A percentile compares a stretch with the other conserved stretches of the same genome.
phyloP scores from a whole-genome alignment of 2,329 filamentous ascomycete genomes.

The Tetracladium maxilliforme region DNA sequence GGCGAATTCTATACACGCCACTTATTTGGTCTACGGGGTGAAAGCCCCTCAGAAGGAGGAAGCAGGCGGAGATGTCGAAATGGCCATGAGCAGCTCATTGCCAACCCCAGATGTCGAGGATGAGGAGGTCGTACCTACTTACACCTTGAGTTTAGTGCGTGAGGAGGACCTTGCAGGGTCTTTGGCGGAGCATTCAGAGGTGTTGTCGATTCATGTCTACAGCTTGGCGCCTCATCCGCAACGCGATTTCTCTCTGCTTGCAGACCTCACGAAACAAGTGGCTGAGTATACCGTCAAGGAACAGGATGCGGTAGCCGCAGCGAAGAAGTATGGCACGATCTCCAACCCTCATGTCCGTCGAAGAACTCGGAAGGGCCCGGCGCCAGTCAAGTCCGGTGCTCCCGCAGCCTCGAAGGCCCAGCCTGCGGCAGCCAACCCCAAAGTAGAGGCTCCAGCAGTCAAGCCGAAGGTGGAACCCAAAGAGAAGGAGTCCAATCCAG shows the following conservation, averaged over 20 bases:
- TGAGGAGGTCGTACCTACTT: slow-evolving; percentile 34
- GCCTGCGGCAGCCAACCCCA: not conserved
- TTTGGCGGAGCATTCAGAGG: slow-evolving; percentile 47
- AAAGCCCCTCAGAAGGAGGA: slow-evolving; percentile 34
- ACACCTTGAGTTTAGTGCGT: slow-evolving; percentile 49
- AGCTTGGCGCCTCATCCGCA: slow-evolving; percentile 58
- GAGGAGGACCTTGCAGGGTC: slow-evolving; percentile 61
- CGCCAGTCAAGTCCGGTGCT: slow-evolving; percentile 3
- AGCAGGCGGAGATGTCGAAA: slow-evolving; percentile 54
- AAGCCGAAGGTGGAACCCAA: slow-evolving; percentile 4
- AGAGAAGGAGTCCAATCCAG: too few species aligned
- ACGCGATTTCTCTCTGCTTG: too few species aligned
- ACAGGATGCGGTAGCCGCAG: slow-evolving; percentile 43
- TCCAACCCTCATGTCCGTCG: slow-evolving; percentile 52
- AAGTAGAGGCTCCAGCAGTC: not conserved
- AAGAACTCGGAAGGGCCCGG: slow-evolving; percentile 16
- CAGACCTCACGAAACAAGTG: too few species aligned
- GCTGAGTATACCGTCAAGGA: too few species aligned
- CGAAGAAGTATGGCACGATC: slow-evolving; percentile 58
- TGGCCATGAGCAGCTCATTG: slow-evolving; percentile 52
- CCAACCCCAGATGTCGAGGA: slow-evolving; percentile 34
- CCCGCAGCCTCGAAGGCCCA: slow-evolving; percentile 1
- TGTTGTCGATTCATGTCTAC: slow-evolving; percentile 75
- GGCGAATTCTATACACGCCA: slow-evolving; percentile 67
- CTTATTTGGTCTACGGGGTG: slow-evolving; percentile 72